Evolutionary conservation across 1,139 yeast genomes (phyloP), one percentile per base, ranked within the genome.

Genomic region (Candida pseudoviswanathii): DNA sequence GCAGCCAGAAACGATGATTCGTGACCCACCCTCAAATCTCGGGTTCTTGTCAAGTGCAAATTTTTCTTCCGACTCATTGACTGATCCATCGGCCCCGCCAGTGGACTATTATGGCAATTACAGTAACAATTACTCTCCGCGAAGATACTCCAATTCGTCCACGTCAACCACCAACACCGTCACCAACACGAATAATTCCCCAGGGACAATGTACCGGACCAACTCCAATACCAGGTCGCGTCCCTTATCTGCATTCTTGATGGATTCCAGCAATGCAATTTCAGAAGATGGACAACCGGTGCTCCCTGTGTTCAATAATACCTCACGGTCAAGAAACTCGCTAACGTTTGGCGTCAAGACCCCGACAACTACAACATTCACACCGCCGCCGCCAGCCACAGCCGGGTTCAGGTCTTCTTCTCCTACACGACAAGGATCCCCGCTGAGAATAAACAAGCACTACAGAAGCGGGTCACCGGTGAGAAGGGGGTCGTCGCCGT

Each of bases 31-130:
- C 16, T 6, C 40, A 3, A 55, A 50, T 32, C 50, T 69, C 32
- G 51, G 61, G 4, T 57, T 56, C 39, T 60, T 75, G 27, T 68
- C 73, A 9, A 72, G 78, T 51, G 72, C 77, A 41, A 75, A 75
- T 57, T 75, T 75, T 57, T 73, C 78, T n/a, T 60, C 75, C 0
- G 80, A 75, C 45, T 75, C 80, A 1, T 55, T 74, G 11, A 54
- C 32, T 29, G 51, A 47, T 16, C 11, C 44, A 21, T 16, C 41
- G 7, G 39, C 29, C 11, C 39, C 45, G 11, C 34, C 37, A 24
- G 9, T 41, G 27, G 48, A 46, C 30, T 45, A 40, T 8, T 26
- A 43, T 26, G 38, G 16, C 36, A 39, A 40, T 29, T 31, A 8
- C 11, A 22, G 24, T 21, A 46, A 42, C 31, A 42, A 38, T 38